A percentile compares a stretch with the other conserved stretches of the same genome.
Evolutionary conservation across 2,329 filamentous ascomycete species (phyloP).

Genomic region (Cladophialophora bantiana): DNA sequence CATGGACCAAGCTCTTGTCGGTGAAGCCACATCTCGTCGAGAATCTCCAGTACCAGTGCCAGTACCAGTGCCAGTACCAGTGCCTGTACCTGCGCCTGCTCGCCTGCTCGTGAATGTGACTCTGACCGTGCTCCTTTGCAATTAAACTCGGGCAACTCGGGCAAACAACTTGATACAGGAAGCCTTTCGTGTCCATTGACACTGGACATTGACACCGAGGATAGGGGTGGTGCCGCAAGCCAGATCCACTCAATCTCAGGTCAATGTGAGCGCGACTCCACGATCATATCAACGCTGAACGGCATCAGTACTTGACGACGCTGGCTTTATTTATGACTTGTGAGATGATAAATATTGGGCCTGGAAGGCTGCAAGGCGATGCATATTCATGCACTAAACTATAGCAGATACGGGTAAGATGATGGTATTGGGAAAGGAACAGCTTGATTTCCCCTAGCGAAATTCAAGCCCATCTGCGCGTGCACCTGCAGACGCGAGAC

Average conservation of each 20-base stretch:
- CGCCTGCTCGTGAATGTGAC: background rate
- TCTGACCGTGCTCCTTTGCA: background rate
- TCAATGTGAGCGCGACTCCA: background rate
- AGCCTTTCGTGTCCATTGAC: background rate
- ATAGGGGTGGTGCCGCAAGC: background rate
- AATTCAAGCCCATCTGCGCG: constrained; percentile 14
- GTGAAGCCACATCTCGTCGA: background rate
- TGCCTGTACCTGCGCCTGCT: background rate
- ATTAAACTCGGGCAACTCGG: background rate
- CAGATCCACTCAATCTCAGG: constrained; percentile 2
- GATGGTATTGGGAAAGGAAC: background rate
- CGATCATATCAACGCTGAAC: constrained; percentile 1
- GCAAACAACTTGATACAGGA: no score
- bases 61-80: background rate
- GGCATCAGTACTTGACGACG: background rate
- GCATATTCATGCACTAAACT: background rate
- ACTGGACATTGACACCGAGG: constrained; percentile 2
- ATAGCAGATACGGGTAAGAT: background rate
- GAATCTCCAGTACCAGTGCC: background rate
- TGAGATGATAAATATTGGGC: background rate
- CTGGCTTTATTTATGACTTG: background rate
- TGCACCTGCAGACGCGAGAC: constrained; percentile 19
- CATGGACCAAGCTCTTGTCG: background rate
- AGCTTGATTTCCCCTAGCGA: constrained; percentile 18
- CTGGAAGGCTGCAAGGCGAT: background rate